Evolutionary conservation across 352 stramenopile genomes (phyloP), one percentile per base, ranked within the genome.

Genomic region (Blastocystis hominis): DNA sequence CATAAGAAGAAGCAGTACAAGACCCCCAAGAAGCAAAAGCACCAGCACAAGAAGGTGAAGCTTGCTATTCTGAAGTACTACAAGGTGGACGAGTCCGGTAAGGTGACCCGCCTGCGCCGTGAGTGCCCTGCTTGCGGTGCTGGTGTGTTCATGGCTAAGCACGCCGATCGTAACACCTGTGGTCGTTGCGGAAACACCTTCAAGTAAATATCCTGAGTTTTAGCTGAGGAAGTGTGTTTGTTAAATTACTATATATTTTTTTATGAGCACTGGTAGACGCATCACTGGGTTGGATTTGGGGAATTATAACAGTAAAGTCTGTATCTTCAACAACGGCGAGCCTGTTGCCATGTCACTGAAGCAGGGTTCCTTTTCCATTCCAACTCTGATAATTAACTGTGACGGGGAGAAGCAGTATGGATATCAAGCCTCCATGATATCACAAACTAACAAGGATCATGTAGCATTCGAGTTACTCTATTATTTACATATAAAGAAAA

Each of bases 1-100:
- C 94, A 95, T 89, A 98, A 98, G 93, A 98, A 98, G 94, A 98
- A 98, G 94, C 92, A 94, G 88, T 99, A 98, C 94, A 98, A 94
- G 91, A 98, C 98, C 93, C 97, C 97, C 88, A 99, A 99, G 95
- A 98, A 98, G 95, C 95, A 95, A 86, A 95, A 96, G 90, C 93
- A 96, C 93, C 95, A 96, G 91, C 94, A 96, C 93, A 95, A 95
- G 90, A 96, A 95, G 90, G 94, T 97, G 87, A 98, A 98, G 93
- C 93, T 98, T 62, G 95, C 95, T 47, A 93, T 95, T 89, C 93
- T 97, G 68, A 97, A 97, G 93, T 99, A 94, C 92, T 97, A 97
- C 93, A 96, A 97, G 91, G 94, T 97, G 42, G 93, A 97, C 90
- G 93, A 96, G 91, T 94, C 95, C 88, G 93, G 95, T 79, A 98